Percentiles rank a stretch among this genome's conserved stretches.
phyloP scores from a whole-genome alignment of 495 filamentous ascomycete species.

The Evernia prunastri region DNA sequence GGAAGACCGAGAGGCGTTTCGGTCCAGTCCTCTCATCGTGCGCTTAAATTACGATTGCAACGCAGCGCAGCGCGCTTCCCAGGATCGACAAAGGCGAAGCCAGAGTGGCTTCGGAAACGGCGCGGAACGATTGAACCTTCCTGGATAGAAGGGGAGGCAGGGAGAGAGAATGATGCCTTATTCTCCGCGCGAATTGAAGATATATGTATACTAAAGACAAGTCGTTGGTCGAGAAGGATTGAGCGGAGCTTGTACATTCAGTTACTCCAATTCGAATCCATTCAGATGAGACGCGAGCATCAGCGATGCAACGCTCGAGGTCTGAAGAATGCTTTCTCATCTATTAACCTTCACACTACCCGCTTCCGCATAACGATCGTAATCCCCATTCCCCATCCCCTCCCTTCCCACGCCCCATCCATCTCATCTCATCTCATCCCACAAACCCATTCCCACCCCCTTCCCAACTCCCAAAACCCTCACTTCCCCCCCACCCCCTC shows the following conservation, averaged over 20 bases:
- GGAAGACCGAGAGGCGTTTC: background rate
- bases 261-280: background rate
- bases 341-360: background rate
- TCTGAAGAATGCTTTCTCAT: background rate
- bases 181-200: background rate
- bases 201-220: background rate
- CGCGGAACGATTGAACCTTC: background rate
- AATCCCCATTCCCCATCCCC: background rate
- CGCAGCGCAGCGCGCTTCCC: background rate
- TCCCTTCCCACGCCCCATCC: background rate
- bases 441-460: background rate
- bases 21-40: background rate
- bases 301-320: too few relatives aligned
- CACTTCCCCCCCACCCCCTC: slow-evolving; percentile 40
- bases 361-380: too few relatives aligned
- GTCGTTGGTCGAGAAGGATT: background rate
- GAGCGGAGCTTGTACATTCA: background rate
- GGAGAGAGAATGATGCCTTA: background rate
- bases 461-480: too few relatives aligned
- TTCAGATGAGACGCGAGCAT: background rate
- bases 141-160: background rate
- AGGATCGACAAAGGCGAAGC: background rate
- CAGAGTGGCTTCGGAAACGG: background rate
- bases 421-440: background rate
- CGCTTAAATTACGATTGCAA: background rate